Evolutionary conservation across 768 basidiomycete genomes (phyloP), one percentile per base, ranked within the genome.

Genomic region (Tephrocybe sp.): DNA sequence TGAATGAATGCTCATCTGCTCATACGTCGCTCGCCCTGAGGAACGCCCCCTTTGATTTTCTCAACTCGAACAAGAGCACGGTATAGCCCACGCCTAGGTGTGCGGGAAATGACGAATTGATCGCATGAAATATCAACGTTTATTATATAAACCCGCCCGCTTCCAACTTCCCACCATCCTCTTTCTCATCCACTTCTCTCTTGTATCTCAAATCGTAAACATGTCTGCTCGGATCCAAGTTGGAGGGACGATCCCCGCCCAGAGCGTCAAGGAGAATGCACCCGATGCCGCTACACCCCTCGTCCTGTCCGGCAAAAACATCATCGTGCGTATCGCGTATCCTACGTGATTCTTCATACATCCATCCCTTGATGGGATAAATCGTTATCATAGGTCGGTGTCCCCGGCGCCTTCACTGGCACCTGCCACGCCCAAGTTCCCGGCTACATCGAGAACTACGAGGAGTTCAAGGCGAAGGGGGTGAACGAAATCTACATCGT

Each of bases 401-500:
- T 90, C 25, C 88, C 90, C 0, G 88, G 86, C 14, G 86, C 86
- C 6, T 91, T 90, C 69, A 86, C 86, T 2, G 84, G 83, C 0
- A 75, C 86, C 4, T 93, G 90, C 68, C 81, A 78, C 48, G 72
- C 69, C 9, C 85, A 89, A 58, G 68, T 85, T 20, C 83, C 80
- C 0, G 71, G 75, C 9, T 93, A 86, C 71, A 78, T 93, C 56
- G 65, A 77, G 48, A 75, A 76, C 47, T 86, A 80, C 66, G 77
- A 84, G 12, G 73, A 84, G 62, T 89, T 89, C 80, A 84, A 84
- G 70, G 79, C 73, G 3, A 93, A 90, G 67, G 92, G 89, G 10
- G 71, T 92, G 61, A 77, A 81, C 53, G 75, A 80, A 45, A 79
- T 91, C 54, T 86, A 83, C 55, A 78, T 93, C 48, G 69, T 94